phyloP scores from a whole-genome alignment of 176 grass and related monocot genomes.

The Carex littledalei region DNA sequence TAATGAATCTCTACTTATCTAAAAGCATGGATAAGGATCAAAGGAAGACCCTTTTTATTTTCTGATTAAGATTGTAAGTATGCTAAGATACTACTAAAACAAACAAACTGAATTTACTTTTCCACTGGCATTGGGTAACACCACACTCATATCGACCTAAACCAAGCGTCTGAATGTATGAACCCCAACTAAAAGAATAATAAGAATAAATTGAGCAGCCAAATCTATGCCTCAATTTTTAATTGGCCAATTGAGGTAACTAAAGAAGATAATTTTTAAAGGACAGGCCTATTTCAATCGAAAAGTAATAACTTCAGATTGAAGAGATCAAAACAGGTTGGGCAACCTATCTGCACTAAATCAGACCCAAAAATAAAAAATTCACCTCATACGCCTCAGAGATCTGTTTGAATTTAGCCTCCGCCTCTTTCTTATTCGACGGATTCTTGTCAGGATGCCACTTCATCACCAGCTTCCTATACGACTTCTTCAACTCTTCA shows the following conservation, averaged over 20 bases:
- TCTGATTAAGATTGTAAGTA: neutral
- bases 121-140: neutral
- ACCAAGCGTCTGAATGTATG: neutral
- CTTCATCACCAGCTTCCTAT: constrained; percentile 88
- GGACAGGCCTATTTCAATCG: neutral
- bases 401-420: constrained; percentile 99
- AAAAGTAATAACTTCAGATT: neutral
- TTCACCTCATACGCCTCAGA: constrained; percentile 78
- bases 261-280: neutral
- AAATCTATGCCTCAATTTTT: neutral
- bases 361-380: neutral
- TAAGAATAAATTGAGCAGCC: neutral
- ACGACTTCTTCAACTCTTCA: constrained; percentile 88
- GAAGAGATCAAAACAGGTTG: neutral
- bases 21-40: neutral
- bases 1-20: neutral
- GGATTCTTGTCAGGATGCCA: constrained; percentile 99
- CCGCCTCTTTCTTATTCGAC: constrained; percentile 80
- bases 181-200: neutral
- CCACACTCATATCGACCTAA: neutral
- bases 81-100: neutral
- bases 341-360: neutral
- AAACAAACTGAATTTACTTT: neutral
- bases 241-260: neutral
- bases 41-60: neutral